Base-by-base conservation (phyloP, 1,284 basidiomycete genomes). In the Trichosporon faecale region DNA sequence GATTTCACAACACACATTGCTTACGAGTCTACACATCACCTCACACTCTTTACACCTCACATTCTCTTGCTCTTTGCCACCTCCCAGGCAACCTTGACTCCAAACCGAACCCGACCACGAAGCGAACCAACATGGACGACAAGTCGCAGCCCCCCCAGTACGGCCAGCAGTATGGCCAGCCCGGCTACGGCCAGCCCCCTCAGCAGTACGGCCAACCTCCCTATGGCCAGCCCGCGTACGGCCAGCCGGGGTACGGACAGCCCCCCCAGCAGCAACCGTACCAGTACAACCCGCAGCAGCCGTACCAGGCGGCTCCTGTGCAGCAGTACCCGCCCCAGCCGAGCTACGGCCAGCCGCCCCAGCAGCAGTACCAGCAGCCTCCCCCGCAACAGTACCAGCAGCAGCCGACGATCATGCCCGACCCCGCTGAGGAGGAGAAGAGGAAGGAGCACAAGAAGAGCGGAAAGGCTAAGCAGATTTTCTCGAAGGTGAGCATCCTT, bases 261-360 rank as follows among this genome's bases (percentile, higher is more conserved):
- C 66, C 52, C 1, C 46, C 65, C 6, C 46, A 52, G 65, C 66
- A 57, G 66, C 66, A 66, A 25, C 52, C 52, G 16, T 60, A 57
- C 66, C 66, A 64, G 60, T 57, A 68, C 25, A 18, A 63, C 40
- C 64, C 37, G 16, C 63, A 52, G 61, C 67, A 68, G 52, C 44
- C 52, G 23, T 68, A 68, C 33, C 61, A 68, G 40, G 61, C 64
- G 46, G 61, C 61, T 2, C 61, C 67, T 1, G 33, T 25, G 23
- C 67, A 65, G 49, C 29, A 55, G 29, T 31, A 52, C 63, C 33
- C 18, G 14, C 25, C 21, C 6, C 63, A 64, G 31, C 35, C 63
- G 23, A 18, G n/a, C 27, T 44, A 64, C 21, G 21, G 31, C 33
- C 63, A 64, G 63, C 63, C 63, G n/a, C 63, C 63, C 14, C 61